Evolutionary conservation across 257 asterid species (phyloP), one percentile per base, ranked within the genome.

Genomic region (Solanum tarapatanum): DNA sequence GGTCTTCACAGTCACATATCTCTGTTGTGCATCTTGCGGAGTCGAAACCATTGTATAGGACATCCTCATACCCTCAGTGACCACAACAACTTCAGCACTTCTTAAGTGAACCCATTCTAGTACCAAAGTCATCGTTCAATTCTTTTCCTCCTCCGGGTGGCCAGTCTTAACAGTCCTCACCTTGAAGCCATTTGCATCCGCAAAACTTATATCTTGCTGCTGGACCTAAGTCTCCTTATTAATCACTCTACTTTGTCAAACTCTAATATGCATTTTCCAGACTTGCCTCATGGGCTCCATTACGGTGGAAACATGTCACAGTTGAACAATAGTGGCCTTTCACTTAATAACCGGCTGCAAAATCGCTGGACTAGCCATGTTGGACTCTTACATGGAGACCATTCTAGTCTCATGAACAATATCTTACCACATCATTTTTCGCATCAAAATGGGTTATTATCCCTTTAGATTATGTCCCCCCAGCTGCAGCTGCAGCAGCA

Each of bases 1-100:
- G 98, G 99, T 93, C 98, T 82, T 94, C 97, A 33, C 96, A 93
- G 86, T 96, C 98, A 86, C 96, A 92, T 90, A 88, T 89, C 72
- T 90, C 97, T 88, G 79, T 93, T 74, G 32, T 91, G 58, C 91
- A 85, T 87, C 93, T 89, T 82, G 87, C 84, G 16, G 93, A 92
- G 86, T 90, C 94, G 51, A 92, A 93, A 86, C 93, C 98, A 36
- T 83, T 97, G 87, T 90, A 93, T 90, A 91, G 96, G 91, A 90
- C 98, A 13, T 94, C 98, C 16, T 94, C 98, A 12, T 92, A 94
- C 90, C 87, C 87, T 28, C 62, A 84, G 62, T 62, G 28, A 68
- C 91, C 77, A 39, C 89, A 19, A 45, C 90, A 85, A 66, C 87
- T 85, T 86, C 91, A 94, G 48, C 98, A 94, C 92, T 93, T 87